These are phyloP conservation scores for Sideroxylon spinosum DNA, from an alignment of 179 eudicot species.

Conservation along the genomic window DNA sequence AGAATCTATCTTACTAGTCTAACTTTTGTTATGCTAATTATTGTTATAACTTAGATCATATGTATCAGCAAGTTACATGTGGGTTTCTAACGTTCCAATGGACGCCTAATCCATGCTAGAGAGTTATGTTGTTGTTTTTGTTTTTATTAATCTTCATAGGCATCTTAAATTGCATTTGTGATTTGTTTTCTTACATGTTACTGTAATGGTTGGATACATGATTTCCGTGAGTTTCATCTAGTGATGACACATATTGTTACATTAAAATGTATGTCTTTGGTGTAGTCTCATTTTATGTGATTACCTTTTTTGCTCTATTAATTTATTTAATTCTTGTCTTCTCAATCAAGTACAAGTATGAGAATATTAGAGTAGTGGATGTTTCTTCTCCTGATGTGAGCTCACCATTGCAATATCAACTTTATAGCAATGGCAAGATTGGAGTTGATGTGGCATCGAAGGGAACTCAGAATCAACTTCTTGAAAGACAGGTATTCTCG, in stretches of 20 bases:
- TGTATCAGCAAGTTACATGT: neutral
- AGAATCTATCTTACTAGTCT: no score
- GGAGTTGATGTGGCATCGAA: slow-evolving; percentile 67
- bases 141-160: neutral
- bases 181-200: neutral
- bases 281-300: neutral
- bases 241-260: neutral
- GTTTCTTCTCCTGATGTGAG: slow-evolving; percentile 69
- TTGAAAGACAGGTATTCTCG: slow-evolving; percentile 88
- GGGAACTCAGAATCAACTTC: slow-evolving; percentile 95
- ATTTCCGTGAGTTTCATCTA: neutral
- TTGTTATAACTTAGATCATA: no score
- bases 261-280: neutral
- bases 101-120: neutral
- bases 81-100: neutral
- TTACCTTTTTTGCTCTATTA: neutral
- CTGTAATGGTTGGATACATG: neutral
- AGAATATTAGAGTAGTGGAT: slow-evolving; percentile 76
- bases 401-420: slow-evolving; percentile 81
- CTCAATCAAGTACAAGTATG: slow-evolving; percentile 77
- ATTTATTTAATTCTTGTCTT: neutral
- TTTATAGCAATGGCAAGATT: slow-evolving; percentile 71
- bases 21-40: no score
- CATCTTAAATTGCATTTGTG: neutral
- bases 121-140: neutral